Evolutionary conservation across 768 basidiomycete species (phyloP).

Genomic region (Leccinellum rugosiceps): DNA sequence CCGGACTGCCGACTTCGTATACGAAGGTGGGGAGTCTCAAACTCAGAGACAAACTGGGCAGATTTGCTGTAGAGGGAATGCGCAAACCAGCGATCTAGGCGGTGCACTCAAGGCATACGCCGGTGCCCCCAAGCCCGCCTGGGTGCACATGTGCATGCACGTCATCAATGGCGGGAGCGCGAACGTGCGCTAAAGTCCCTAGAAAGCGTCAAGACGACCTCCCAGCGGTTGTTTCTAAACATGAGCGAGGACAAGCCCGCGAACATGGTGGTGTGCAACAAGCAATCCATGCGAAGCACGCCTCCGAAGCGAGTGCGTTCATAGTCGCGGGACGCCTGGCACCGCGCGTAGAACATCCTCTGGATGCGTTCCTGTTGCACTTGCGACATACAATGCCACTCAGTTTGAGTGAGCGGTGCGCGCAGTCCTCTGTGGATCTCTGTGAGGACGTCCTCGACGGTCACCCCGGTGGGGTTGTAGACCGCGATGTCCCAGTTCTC

Average conservation of each 20-base stretch:
- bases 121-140: neutral
- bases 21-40: neutral
- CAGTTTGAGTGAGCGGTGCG: slow-evolving; percentile 35
- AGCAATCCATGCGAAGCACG: slow-evolving; percentile 46
- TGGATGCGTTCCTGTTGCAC: slow-evolving; percentile 44
- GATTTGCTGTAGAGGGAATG: slow-evolving; percentile 2
- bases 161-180: neutral
- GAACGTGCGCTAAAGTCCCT: slow-evolving; percentile 25
- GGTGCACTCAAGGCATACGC: neutral
- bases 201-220: slow-evolving; percentile 43
- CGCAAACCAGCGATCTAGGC: neutral
- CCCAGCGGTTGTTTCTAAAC: slow-evolving; percentile 37
- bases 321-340: slow-evolving; percentile 37
- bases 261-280: slow-evolving; percentile 48
- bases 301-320: slow-evolving; percentile 37
- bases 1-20: slow-evolving; percentile 6
- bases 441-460: slow-evolving; percentile 48
- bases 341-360: slow-evolving; percentile 43
- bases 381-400: slow-evolving; percentile 42
- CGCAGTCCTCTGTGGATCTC: slow-evolving; percentile 42
- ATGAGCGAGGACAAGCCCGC: slow-evolving; percentile 47
- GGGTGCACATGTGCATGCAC: neutral
- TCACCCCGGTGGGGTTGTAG: slow-evolving; percentile 45
- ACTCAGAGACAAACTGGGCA: neutral
- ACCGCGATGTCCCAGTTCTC: slow-evolving; percentile 42